Base-by-base conservation (phyloP, 164 flowering plant genomes). In the Vitis amurensis region DNA sequence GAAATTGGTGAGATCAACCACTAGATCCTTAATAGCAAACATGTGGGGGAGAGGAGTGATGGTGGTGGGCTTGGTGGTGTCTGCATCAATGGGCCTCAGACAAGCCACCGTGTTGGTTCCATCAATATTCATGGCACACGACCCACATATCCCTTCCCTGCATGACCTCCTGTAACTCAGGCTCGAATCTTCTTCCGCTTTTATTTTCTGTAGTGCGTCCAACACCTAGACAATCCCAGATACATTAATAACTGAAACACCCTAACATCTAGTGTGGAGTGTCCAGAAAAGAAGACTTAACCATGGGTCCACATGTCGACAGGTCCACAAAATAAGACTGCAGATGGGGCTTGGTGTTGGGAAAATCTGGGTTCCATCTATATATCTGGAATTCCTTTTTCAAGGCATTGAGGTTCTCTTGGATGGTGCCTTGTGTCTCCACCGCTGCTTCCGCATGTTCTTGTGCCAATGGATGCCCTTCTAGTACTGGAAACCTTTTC, bases 81-180 rank as follows among this genome's bases (percentile, higher is more conserved):
- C 79, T 2, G 85, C 49, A 52, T 85, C 82, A 51, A 91, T 87
- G 49, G 94, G 88, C 76, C 73, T 89, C 1, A 91, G 80, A 68
- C 97, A 91, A 1, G 95, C 97, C 29, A 88, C 90, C 0, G 92
- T 85, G 75, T 93, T 93, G n/a, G 84, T 80, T 14, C 98, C 94
- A 56, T 89, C 93, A 3, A 91, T 89, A 78, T 93, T 91, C 98
- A 93, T 93, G 2, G 92, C 63, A 69, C 97, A 93, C 0, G 97
- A 93, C 31, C 98, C 97, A 55, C 94, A 93, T 55, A 87, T 86
- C 19, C 97, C 97, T 84, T 93, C 97, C 64, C 94, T 83, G 70
- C 94, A 91, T 15, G 94, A 89, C 76, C 94, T 86, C 58, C 94
- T 81, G 52, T 84, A 91, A 63, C 70, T 79, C 80, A 88, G 75